Evolutionary conservation across 2,329 filamentous ascomycete genomes (phyloP), one percentile per base, ranked within the genome.

Genomic region (Penicillium oxalicum): DNA sequence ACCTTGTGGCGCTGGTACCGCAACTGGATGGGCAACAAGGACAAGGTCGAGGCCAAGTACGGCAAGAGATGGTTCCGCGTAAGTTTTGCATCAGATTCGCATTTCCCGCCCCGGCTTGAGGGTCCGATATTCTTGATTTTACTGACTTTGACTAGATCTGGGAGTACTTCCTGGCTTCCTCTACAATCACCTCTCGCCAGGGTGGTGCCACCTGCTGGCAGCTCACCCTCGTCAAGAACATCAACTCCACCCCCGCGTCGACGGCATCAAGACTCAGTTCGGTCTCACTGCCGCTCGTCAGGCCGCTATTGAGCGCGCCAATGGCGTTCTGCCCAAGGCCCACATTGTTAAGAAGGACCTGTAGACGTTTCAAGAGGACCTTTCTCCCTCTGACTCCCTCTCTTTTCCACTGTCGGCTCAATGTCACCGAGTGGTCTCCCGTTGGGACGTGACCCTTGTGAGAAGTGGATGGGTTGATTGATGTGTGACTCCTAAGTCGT

Each of bases 1-100:
- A 97, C 93, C 27, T 77, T 98, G 54, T 97, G 93, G 93, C 82
- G 88, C 67, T 97, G 93, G 93, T 97, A 97, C 78, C 81, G 93
- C 59, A 97, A 97, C 81, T 97, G 93, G 93, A 80, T 96, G 70
- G 89, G 78, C 73, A 97, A 97, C 80, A 78, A 80, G 60, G 88
- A 95, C 50, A 94, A 95, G 77, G 87, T 96, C 53, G 82, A 87
- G 71, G 89, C 87, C 66, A 97, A 96, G 80, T 97, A 97, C 68
- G 93, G 93, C 64, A 84, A 86, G 67, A 80, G 88, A 66, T 98
- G 93, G 93, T 98, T 88, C 82, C 84, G 91, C 70, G 87, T 91
- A 79, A 76, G 86, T 78, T 52, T 56, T 46, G 43, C 18, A 18
- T 18, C 18, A 18, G 18, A 18, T 18, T 18, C 18, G 18, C 18